Percentiles rank a stretch among this genome's conserved stretches.
phyloP scores from a whole-genome alignment of 352 stramenopile genomes.

The Phytophthora niederhauseri region DNA sequence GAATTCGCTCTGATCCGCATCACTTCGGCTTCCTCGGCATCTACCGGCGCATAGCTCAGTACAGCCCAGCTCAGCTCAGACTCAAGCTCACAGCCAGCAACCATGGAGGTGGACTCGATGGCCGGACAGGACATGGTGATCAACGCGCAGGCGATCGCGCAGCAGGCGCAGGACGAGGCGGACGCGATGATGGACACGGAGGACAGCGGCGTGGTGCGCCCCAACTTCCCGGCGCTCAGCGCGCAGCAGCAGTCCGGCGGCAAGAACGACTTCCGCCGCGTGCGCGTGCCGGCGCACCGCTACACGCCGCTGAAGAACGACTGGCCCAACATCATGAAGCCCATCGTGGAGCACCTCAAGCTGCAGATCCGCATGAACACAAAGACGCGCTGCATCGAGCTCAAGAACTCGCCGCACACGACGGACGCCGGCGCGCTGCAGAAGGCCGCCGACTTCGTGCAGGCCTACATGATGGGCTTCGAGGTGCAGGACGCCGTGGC shows the following conservation, averaged over 20 bases:
- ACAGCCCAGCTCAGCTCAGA: not conserved
- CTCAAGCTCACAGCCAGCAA: conserved; percentile 14
- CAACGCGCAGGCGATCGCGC: conserved; percentile 47
- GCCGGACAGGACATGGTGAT: conserved; percentile 69
- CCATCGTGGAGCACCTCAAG: conserved; percentile 99
- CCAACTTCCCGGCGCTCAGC: conserved; percentile 80
- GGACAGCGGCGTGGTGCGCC: conserved; percentile 44
- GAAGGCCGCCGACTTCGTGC: conserved; percentile 98
- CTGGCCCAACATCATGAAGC: conserved; percentile 99
- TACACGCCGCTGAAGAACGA: conserved; percentile 99
- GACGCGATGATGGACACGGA: conserved; percentile 69
- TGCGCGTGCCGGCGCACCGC: conserved; percentile 96
- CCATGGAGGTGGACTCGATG: conserved; percentile 78
- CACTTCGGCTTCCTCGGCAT: conserved; percentile 26
- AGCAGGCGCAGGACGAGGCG: conserved; percentile 55
- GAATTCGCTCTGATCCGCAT: conserved; percentile 17
- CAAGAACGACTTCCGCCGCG: conserved; percentile 96
- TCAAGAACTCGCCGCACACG: conserved; percentile 96
- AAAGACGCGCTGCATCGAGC: conserved; percentile 98
- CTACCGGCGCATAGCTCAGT: not conserved
- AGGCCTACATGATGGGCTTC: conserved; percentile 99
- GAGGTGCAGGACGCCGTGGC: conserved; percentile 98
- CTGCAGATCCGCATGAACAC: conserved; percentile 99
- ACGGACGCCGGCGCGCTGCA: conserved; percentile 95
- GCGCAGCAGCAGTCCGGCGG: conserved; percentile 78